phyloP scores from a whole-genome alignment of 306 rosid species.

The Acacia crassicarpa region DNA sequence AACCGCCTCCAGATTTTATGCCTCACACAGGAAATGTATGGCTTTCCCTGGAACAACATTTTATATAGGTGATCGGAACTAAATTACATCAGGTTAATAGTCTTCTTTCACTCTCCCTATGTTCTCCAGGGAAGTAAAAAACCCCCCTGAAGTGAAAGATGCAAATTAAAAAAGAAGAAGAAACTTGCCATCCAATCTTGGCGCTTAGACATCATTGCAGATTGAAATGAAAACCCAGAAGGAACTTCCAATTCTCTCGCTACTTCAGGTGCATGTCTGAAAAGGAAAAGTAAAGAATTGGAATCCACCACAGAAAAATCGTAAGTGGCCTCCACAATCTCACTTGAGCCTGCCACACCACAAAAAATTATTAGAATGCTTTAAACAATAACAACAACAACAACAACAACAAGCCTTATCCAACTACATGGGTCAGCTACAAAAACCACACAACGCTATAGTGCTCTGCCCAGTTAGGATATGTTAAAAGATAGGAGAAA shows the following conservation, averaged over 20 bases:
- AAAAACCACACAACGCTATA: not conserved
- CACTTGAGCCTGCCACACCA: slow-evolving; percentile 64
- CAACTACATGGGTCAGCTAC: not conserved
- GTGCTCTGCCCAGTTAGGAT: slow-evolving; percentile 2
- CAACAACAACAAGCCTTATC: not conserved
- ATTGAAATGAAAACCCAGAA: slow-evolving; percentile 64
- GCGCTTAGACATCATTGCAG: slow-evolving; percentile 56
- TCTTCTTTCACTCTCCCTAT: slow-evolving; percentile 5
- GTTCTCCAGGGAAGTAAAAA: slow-evolving; percentile 7
- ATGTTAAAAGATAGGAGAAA: not conserved
- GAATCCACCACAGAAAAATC: slow-evolving; percentile 92
- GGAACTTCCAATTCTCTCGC: slow-evolving; percentile 70
- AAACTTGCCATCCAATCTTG: slow-evolving; percentile 76
- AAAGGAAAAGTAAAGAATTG: slow-evolving; percentile 81
- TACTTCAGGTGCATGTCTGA: slow-evolving; percentile 81
- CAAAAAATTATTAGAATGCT: slow-evolving; percentile 21
- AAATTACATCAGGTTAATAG: not conserved
- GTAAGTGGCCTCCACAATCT: slow-evolving; percentile 69
- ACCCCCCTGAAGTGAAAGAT: slow-evolving; percentile 11
- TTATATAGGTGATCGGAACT: slow-evolving; percentile 1
- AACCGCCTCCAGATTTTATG: slow-evolving; percentile 11
- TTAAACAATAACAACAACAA: not conserved
- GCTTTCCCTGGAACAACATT: slow-evolving; percentile 20
- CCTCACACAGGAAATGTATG: not conserved
- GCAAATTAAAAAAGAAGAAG: slow-evolving; percentile 14